These are phyloP conservation scores for Phanerochaete carnosa DNA, from an alignment of 768 basidiomycete species.

Conservation along the genomic window DNA sequence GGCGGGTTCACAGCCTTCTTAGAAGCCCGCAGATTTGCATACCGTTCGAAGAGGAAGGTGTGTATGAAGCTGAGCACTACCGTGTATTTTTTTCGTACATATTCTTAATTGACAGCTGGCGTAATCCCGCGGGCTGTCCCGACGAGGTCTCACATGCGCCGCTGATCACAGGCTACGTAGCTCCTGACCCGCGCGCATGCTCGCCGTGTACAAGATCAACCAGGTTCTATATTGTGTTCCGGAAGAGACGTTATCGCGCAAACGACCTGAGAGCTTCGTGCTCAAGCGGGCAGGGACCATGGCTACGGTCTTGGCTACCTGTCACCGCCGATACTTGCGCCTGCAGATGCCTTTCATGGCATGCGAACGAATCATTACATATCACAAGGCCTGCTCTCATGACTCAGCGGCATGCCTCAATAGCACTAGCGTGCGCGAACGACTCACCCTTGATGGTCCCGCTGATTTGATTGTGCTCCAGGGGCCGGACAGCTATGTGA, in stretches of 20 bases:
- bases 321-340: neutral
- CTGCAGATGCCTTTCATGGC: neutral
- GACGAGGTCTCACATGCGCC: neutral
- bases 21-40: neutral
- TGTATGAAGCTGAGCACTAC: neutral
- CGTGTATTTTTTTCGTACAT: neutral
- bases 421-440: constrained; percentile 8
- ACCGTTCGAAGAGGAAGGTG: constrained; percentile 10
- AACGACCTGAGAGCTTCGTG: neutral
- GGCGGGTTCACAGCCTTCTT: constrained; percentile 7
- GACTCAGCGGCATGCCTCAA: constrained; percentile 4
- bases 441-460: constrained; percentile 10
- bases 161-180: too few relatives aligned
- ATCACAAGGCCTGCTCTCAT: constrained; percentile 9
- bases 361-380: constrained; percentile 3
- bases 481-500: neutral
- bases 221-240: neutral
- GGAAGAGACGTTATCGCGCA: neutral
- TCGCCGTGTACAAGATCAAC: neutral
- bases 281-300: neutral
- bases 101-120: neutral
- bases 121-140: neutral
- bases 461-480: neutral
- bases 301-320: neutral
- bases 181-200: neutral